A percentile compares a stretch with the other conserved stretches of the same genome.
phyloP scores from a whole-genome alignment of 306 rosid genomes.

The Trichosanthes truncata region DNA sequence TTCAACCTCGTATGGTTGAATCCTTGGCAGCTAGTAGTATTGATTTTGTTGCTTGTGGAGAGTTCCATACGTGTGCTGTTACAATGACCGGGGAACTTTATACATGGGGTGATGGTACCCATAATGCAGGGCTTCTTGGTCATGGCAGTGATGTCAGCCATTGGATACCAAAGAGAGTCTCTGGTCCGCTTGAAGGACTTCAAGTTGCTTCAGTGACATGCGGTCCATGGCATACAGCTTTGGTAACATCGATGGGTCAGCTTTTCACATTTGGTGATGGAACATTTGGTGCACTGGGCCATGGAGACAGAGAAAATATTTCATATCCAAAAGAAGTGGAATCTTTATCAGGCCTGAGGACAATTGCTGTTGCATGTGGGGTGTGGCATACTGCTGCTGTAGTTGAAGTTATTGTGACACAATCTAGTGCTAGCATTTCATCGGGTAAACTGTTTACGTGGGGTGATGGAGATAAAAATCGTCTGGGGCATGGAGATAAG shows the following conservation, averaged over 20 bases:
- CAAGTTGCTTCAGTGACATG: conserved; percentile 91
- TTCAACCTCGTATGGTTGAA: conserved; percentile 81
- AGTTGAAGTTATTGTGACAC: conserved; percentile 87
- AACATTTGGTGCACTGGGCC: conserved; percentile 94
- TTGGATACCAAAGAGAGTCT: conserved; percentile 89
- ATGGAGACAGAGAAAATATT: conserved; percentile 72
- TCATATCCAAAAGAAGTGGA: conserved; percentile 81
- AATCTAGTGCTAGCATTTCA: conserved; percentile 61
- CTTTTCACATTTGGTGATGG: conserved; percentile 98
- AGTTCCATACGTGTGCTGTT: conserved; percentile 96
- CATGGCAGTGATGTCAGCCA: conserved; percentile 85
- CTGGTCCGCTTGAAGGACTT: conserved; percentile 85
- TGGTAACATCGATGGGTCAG: conserved; percentile 70
- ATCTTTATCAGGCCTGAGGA: conserved; percentile 75
- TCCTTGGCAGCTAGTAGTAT: conserved; percentile 55
- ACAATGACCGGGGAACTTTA: conserved; percentile 84
- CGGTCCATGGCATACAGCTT: conserved; percentile 99
- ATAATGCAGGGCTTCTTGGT: conserved; percentile 97
- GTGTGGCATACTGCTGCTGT: conserved; percentile 99
- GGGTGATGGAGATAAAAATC: conserved; percentile 99
- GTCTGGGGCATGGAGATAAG: conserved; percentile 96
- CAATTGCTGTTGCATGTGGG: conserved; percentile 91
- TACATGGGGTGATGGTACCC: conserved; percentile 98
- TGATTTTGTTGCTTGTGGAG: conserved; percentile 94
- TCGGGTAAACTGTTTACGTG: conserved; percentile 89